Evolutionary conservation across 345 rosid species (phyloP).

Genomic region (Populus tremula): DNA sequence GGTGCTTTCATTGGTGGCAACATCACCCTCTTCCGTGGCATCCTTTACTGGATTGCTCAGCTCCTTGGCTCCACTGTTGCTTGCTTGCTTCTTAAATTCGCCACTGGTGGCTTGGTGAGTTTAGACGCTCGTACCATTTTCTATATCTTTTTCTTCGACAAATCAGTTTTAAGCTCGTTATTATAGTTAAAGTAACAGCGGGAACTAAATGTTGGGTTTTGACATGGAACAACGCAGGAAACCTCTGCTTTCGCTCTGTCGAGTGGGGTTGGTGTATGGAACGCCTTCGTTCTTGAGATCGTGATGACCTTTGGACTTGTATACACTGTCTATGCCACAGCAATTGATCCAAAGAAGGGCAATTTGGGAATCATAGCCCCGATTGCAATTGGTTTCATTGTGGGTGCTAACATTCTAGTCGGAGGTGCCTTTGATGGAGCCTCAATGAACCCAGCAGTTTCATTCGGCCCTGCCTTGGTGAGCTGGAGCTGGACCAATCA

Average conservation of each 20-base stretch:
- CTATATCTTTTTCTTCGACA: too few species aligned
- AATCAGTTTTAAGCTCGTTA: not conserved
- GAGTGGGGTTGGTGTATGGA: conserved; percentile 64
- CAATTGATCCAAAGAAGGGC: conserved; percentile 82
- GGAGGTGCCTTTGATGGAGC: conserved; percentile 95
- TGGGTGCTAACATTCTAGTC: conserved; percentile 84
- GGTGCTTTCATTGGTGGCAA: conserved; percentile 87
- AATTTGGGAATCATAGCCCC: conserved; percentile 71
- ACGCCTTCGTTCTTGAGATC: conserved; percentile 82
- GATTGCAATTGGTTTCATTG: conserved; percentile 81
- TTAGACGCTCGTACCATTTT: too few species aligned
- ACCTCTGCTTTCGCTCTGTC: conserved; percentile 68
- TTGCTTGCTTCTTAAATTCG: conserved; percentile 72
- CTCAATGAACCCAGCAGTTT: conserved; percentile 94
- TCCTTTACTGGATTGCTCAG: conserved; percentile 87
- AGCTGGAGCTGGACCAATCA: conserved; percentile 89
- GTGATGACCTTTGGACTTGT: conserved; percentile 94
- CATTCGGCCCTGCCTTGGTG: conserved; percentile 89
- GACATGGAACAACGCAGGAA: conserved; percentile 31
- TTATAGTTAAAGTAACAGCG: not conserved
- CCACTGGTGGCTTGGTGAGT: conserved; percentile 69
- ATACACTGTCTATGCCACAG: conserved; percentile 91
- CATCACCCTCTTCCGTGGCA: conserved; percentile 82
- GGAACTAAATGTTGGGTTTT: not conserved
- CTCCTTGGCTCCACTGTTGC: conserved; percentile 83